Base-by-base conservation (phyloP, 768 basidiomycete genomes). In the Naganishia vaughanmartiniae region DNA sequence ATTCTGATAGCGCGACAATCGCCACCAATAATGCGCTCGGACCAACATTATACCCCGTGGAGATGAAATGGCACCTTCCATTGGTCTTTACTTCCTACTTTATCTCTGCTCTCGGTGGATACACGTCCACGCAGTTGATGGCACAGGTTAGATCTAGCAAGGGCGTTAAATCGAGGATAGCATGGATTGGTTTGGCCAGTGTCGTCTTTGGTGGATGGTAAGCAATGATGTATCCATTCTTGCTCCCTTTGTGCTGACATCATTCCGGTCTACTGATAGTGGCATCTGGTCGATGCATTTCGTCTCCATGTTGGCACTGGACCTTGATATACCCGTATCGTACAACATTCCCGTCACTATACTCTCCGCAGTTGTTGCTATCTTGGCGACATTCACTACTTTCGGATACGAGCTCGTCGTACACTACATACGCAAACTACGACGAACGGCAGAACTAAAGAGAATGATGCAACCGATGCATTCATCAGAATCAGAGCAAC, bases 201-300 rank as follows among this genome's bases (percentile, higher is more conserved):
- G 42, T 69, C 15, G 67, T 54, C 21, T 69, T 69, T 58, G 67
- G 67, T 21, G 67, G 67, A 60, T 69, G 67, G 67, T 69, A 42
- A 69, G 67, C 34, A 42, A 1, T 33, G 31, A 14, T 63, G 26
- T 5, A n/a, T 46, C 24, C 5, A 12, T n/a, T 30, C 36, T 46
- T 15, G 24, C 4, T 45, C 34, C 21, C 26, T 19, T 51, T 66
- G 24, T n/a, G 48, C 48, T 51, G 31, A 53, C 24, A 5, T 26
- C 6, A 1, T 24, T 42, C 34, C 12, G 2, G 19, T 26, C 33
- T 30, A 21, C 46, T 15, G 42, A 4, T 26, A 69, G 67, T 42
- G 55, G 55, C 3, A 69, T 69, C 26, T 69, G 67, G 67, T 60
- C 39, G 5, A 46, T 69, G 39, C 67, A 69, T 26, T 69, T 69